Conservation (phyloP, 352 stramenopile species). For the Aphanomyces cochlioides region DNA sequence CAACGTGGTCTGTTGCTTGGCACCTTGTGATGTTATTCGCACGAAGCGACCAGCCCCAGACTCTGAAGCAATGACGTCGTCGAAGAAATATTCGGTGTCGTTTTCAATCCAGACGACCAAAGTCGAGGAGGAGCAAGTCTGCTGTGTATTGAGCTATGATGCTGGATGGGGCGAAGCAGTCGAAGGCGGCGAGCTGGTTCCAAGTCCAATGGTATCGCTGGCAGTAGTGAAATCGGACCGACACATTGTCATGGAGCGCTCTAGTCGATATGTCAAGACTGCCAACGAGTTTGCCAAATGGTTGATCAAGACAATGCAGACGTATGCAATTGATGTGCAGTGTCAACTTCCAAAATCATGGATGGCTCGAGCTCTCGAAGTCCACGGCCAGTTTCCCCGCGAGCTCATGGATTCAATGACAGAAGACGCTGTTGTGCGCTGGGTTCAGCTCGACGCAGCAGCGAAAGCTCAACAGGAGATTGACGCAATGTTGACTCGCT, state of each 20-base stretch:
- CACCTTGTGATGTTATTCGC: conserved; percentile 35
- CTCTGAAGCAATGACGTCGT: conserved; percentile 32
- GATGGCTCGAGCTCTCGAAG: conserved; percentile 8
- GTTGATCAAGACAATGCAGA: background rate
- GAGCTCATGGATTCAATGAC: background rate
- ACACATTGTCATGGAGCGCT: background rate
- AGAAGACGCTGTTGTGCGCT: background rate
- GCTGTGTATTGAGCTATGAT: conserved; percentile 22
- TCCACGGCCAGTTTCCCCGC: background rate
- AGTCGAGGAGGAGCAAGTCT: conserved; percentile 35
- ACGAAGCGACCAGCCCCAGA: conserved; percentile 30
- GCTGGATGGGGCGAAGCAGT: conserved; percentile 32
- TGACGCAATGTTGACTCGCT: background rate
- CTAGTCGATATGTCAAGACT: background rate
- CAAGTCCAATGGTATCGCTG: conserved; percentile 27
- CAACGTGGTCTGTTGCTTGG: conserved; percentile 53
- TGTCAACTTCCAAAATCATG: background rate
- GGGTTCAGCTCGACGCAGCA: background rate
- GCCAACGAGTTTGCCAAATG: background rate
- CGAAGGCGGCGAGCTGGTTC: conserved; percentile 27
- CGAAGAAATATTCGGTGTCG: conserved; percentile 37
- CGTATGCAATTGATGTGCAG: background rate
- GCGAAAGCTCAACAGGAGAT: background rate
- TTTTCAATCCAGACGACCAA: conserved; percentile 39
- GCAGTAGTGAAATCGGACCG: background rate